Conservation (phyloP, 306 rosid genomes). For the Casuarina glauca region DNA sequence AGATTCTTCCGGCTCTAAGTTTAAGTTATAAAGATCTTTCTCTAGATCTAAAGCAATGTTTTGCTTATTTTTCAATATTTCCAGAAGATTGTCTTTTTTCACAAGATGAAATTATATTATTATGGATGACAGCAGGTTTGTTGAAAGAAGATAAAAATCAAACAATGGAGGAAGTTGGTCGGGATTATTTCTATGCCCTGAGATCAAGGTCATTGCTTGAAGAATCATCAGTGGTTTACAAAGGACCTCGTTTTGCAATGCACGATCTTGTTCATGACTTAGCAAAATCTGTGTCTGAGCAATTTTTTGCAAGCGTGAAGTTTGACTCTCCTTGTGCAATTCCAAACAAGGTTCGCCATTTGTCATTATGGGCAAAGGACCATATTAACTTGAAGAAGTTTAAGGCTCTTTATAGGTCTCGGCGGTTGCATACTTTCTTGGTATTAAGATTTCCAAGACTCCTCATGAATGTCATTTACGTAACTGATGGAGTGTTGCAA, state of each 20-base stretch:
- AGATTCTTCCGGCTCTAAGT: conserved; percentile 13
- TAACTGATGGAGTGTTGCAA: no score
- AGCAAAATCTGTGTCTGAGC: conserved; percentile 28
- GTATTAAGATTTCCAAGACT: not conserved
- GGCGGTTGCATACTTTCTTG: conserved; percentile 23
- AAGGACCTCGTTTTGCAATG: conserved; percentile 12
- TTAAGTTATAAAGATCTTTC: conserved; percentile 21
- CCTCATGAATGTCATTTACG: no score
- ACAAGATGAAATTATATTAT: conserved; percentile 21
- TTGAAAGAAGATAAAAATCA: conserved; percentile 8
- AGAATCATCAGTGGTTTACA: conserved; percentile 11
- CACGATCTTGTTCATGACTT: conserved; percentile 44
- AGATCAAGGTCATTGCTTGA: conserved; percentile 35
- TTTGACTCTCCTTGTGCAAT: not conserved
- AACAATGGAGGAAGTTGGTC: conserved; percentile 25
- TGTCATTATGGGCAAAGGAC: no score
- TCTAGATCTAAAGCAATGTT: conserved; percentile 4
- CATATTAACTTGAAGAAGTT: conserved; percentile 13
- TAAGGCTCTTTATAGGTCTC: conserved; percentile 15
- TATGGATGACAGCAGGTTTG: conserved; percentile 50
- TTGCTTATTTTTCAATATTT: conserved; percentile 26
- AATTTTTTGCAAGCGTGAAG: conserved; percentile 12
- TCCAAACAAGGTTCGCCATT: not conserved
- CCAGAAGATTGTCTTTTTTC: conserved; percentile 30
- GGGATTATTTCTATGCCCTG: conserved; percentile 31